Evolutionary conservation across 176 grass and related monocot genomes (phyloP).

Genomic region (Rhynchospora breviuscula): DNA sequence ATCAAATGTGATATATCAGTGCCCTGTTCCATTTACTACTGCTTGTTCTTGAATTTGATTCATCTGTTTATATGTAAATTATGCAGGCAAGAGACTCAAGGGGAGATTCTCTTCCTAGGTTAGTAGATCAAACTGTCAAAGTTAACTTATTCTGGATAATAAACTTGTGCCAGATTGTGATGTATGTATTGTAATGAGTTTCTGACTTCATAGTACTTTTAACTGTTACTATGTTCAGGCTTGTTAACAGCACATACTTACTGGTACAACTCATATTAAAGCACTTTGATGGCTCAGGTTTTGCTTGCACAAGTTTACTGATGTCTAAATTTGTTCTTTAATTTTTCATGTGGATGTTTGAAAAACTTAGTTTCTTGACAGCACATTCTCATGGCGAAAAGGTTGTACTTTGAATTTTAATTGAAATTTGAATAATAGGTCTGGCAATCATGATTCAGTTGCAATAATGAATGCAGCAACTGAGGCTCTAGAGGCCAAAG

Average conservation of each 20-base stretch:
- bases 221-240: background rate
- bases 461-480: conserved; percentile 57
- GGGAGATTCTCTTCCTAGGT: conserved; percentile 34
- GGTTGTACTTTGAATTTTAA: background rate
- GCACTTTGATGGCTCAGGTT: background rate
- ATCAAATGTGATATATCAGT: background rate
- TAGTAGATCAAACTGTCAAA: conserved; percentile 26
- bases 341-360: background rate
- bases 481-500: conserved; percentile 70
- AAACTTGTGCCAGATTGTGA: background rate
- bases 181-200: background rate
- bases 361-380: background rate
- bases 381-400: background rate
- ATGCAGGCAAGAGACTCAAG: conserved; percentile 48
- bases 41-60: conserved; percentile 27
- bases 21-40: background rate
- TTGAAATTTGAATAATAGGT: conserved; percentile 35
- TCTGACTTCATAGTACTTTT: background rate
- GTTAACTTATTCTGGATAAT: background rate
- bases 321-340: conserved; percentile 7
- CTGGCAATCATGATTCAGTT: conserved; percentile 49
- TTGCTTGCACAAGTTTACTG: conserved; percentile 1
- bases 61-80: conserved; percentile 18
- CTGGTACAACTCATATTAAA: background rate
- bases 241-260: background rate